Conservation (phyloP, 2,329 filamentous ascomycete genomes). For the Xylariaceae sp. region DNA sequence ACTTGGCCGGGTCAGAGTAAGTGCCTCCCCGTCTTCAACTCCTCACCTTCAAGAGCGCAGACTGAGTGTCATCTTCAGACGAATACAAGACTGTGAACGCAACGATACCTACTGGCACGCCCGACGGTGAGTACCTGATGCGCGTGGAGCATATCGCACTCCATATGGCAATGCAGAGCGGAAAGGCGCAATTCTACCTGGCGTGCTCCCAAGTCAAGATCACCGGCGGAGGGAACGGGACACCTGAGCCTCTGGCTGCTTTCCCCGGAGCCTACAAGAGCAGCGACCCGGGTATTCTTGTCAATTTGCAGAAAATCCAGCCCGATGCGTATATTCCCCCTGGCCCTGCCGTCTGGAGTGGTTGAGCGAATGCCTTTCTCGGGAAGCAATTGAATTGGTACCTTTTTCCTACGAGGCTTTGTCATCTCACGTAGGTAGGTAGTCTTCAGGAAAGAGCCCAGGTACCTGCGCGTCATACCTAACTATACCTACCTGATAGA, state of each 20-base stretch:
- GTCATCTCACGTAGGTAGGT: too few species aligned
- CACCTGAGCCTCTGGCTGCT: conserved; percentile 25
- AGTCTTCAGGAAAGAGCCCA: too few species aligned
- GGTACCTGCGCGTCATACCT: too few species aligned
- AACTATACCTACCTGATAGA: too few species aligned
- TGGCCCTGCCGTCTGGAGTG: conserved; percentile 19
- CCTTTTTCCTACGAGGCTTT: too few species aligned
- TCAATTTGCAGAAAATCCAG: conserved; percentile 25
- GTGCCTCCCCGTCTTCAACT: conserved; percentile 3
- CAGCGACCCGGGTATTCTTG: conserved; percentile 29
- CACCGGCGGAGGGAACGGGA: conserved; percentile 31
- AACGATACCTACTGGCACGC: conserved; percentile 30
- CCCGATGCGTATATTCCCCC: conserved; percentile 26
- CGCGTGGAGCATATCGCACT: conserved; percentile 37
- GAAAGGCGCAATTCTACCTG: conserved; percentile 36
- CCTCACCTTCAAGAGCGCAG: background rate
- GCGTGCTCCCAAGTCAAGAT: conserved; percentile 35
- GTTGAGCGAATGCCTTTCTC: conserved; percentile 5
- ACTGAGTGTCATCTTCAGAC: conserved; percentile 15
- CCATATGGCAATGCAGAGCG: conserved; percentile 30
- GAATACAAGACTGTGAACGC: conserved; percentile 29
- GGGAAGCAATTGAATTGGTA: too few species aligned
- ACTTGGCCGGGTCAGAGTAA: conserved; percentile 34
- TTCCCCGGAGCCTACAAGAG: conserved; percentile 29
- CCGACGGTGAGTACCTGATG: conserved; percentile 34